These are phyloP conservation scores for Penicillium capsulatum DNA, from an alignment of 2,329 filamentous ascomycete species.

Conservation along the genomic window DNA sequence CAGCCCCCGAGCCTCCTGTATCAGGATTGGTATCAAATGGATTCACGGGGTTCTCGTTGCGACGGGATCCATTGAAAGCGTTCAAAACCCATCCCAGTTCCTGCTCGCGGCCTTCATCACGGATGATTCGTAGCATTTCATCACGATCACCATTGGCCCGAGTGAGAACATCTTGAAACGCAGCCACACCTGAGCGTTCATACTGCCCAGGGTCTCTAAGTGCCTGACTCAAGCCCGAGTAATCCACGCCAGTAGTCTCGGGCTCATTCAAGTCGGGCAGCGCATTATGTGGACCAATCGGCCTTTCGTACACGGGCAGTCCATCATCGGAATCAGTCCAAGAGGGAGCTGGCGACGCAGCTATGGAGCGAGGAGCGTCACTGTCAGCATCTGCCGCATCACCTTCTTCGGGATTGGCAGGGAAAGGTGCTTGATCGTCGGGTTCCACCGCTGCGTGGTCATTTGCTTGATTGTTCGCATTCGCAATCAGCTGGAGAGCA, in stretches of 20 bases:
- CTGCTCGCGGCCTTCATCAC: constrained; percentile 56
- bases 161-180: constrained; percentile 55
- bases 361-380: constrained; percentile 4
- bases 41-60: not conserved
- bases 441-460: constrained; percentile 9
- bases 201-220: not conserved
- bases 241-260: not conserved
- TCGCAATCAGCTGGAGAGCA: constrained; percentile 45
- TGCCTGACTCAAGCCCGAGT: not conserved
- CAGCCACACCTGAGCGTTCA: constrained; percentile 37
- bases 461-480: constrained; percentile 29
- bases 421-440: not conserved
- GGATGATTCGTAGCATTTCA: constrained; percentile 58
- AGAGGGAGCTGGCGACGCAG: constrained; percentile 15
- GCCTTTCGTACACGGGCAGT: constrained; percentile 8
- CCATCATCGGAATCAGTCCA: constrained; percentile 19
- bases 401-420: not conserved
- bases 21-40: not conserved
- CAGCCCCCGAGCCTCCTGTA: not conserved
- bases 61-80: constrained; percentile 43
- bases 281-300: not conserved
- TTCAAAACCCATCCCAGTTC: constrained; percentile 58
- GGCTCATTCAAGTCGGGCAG: not conserved
- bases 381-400: constrained; percentile 5
- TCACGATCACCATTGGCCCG: constrained; percentile 58